Evolutionary conservation across 495 filamentous ascomycete species (phyloP).

Genomic region (Aspergillus campestris): DNA sequence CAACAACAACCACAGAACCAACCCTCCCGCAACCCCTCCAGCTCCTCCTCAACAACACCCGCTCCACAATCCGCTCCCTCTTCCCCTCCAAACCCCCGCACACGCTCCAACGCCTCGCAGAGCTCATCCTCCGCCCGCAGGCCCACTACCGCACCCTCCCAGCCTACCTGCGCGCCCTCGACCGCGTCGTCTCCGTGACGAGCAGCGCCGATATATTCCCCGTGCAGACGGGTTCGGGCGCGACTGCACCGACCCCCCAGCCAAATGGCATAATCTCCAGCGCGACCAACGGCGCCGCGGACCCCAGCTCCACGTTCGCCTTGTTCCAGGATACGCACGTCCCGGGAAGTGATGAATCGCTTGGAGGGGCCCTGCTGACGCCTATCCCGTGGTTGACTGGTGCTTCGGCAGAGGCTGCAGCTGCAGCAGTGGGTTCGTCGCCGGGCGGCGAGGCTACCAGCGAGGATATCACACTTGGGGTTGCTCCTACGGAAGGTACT

Average conservation of each 20-base stretch:
- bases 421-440: slow-evolving; percentile 5
- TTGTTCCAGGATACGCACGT: slow-evolving; percentile 5
- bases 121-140: slow-evolving; percentile 73
- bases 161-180: slow-evolving; percentile 81
- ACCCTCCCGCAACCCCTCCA: slow-evolving; percentile 56
- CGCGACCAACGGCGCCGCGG: slow-evolving; percentile 12
- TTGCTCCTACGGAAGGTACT: slow-evolving; percentile 1
- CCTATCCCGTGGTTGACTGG: slow-evolving; percentile 79
- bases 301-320: slow-evolving; percentile 18
- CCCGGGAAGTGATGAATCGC: slow-evolving; percentile 74
- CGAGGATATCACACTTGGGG: not conserved
- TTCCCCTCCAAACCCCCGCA: slow-evolving; percentile 78
- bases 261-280: slow-evolving; percentile 35
- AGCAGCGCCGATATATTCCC: slow-evolving; percentile 74
- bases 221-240: slow-evolving; percentile 52
- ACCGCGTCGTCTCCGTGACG: slow-evolving; percentile 89
- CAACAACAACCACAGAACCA: slow-evolving; percentile 23
- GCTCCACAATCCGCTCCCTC: slow-evolving; percentile 52
- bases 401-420: slow-evolving; percentile 24
- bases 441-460: no score
- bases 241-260: slow-evolving; percentile 23
- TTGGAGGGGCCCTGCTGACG: slow-evolving; percentile 86
- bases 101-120: slow-evolving; percentile 85
- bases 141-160: slow-evolving; percentile 72
- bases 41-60: slow-evolving; percentile 57